Evolutionary conservation across 306 rosid genomes (phyloP).

Genomic region (Albizia julibrissin): DNA sequence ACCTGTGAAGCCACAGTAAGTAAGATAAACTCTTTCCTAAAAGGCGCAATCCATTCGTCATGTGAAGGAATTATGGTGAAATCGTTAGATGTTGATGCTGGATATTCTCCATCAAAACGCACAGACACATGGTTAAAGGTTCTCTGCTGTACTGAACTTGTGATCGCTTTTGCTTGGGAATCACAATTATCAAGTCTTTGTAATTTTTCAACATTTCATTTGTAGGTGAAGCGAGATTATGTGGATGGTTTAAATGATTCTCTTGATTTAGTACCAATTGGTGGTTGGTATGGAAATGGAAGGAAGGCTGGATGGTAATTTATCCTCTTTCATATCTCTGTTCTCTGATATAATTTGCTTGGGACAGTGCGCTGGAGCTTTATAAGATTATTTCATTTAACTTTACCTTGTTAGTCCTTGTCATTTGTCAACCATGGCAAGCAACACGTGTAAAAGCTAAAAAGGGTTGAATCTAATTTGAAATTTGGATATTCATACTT

Average conservation of each 20-base stretch:
- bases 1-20: slow-evolving; percentile 57
- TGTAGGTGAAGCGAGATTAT: slow-evolving; percentile 92
- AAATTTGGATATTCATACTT: not conserved
- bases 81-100: slow-evolving; percentile 82
- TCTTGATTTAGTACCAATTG: slow-evolving; percentile 93
- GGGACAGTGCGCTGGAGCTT: slow-evolving; percentile 18
- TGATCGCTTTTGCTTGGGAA: not conserved
- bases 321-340: not conserved
- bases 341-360: slow-evolving; percentile 28
- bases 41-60: slow-evolving; percentile 68
- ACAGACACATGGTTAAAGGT: slow-evolving; percentile 90
- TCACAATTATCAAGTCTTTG: slow-evolving; percentile 4
- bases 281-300: slow-evolving; percentile 98
- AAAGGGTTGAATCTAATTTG: not conserved
- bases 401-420: slow-evolving; percentile 6
- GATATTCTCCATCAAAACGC: slow-evolving; percentile 90
- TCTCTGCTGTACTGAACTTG: slow-evolving; percentile 18
- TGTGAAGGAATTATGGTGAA: slow-evolving; percentile 97
- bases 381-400: slow-evolving; percentile 16
- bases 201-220: slow-evolving; percentile 18
- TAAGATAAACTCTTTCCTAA: slow-evolving; percentile 64
- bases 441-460: not conserved
- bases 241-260: slow-evolving; percentile 81
- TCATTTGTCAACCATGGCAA: slow-evolving; percentile 4
- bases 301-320: slow-evolving; percentile 94